Percentiles rank a stretch among this genome's conserved stretches.
Evolutionary conservation across 305 asterid genomes (phyloP).

Genomic region (Caryopteris hybrid): DNA sequence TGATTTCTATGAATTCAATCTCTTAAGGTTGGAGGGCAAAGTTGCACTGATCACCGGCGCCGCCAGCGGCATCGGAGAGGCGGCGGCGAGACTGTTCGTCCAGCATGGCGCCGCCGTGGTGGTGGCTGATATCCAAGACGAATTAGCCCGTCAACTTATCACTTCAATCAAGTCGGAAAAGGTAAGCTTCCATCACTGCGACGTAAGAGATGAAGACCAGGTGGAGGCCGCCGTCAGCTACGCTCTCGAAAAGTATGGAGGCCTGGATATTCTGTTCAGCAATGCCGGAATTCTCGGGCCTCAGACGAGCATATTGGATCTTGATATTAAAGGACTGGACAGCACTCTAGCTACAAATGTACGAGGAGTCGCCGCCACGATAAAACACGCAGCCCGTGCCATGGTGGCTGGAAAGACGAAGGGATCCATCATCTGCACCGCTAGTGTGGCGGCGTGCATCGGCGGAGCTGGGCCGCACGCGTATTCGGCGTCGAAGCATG

Average conservation of each 20-base stretch:
- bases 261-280: conserved; percentile 50
- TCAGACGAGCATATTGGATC: conserved; percentile 31
- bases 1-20: not conserved
- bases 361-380: conserved; percentile 49
- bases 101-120: conserved; percentile 51
- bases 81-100: conserved; percentile 33
- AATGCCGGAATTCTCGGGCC: conserved; percentile 52
- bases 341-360: conserved; percentile 36
- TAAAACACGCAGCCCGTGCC: conserved; percentile 55
- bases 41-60: conserved; percentile 57
- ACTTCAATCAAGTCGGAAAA: conserved; percentile 33
- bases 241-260: conserved; percentile 34
- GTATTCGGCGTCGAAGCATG: conserved; percentile 53
- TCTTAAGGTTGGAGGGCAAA: conserved; percentile 40
- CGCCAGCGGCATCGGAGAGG: conserved; percentile 65
- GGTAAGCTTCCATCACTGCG: conserved; percentile 42
- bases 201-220: conserved; percentile 49
- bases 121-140: conserved; percentile 53
- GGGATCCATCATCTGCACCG: conserved; percentile 62
- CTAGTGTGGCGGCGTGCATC: conserved; percentile 44
- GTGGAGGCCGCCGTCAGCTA: conserved; percentile 41
- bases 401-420: conserved; percentile 41
- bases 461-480: conserved; percentile 56
- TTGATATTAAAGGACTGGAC: conserved; percentile 38
- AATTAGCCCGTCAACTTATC: conserved; percentile 23